phyloP scores from a whole-genome alignment of 495 filamentous ascomycete species.

The Neurospora africana region DNA sequence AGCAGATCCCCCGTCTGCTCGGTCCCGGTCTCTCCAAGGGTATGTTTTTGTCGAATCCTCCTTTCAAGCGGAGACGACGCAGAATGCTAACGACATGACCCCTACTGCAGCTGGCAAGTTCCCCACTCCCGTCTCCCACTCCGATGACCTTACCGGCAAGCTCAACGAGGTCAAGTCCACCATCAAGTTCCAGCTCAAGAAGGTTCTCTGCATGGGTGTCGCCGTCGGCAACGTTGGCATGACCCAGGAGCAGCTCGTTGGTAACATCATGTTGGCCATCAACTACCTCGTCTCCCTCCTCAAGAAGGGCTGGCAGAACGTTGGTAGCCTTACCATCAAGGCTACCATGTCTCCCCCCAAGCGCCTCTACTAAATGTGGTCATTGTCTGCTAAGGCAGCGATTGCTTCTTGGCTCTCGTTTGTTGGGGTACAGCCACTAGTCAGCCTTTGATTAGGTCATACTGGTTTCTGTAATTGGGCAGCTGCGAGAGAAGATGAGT shows the following conservation, averaged over 20 bases:
- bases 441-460: neutral
- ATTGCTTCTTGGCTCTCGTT: neutral
- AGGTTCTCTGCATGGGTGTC: constrained; percentile 98
- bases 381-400: neutral
- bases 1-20: constrained; percentile 98
- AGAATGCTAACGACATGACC: constrained; percentile 5
- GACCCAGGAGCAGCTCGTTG: constrained; percentile 89
- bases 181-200: constrained; percentile 99
- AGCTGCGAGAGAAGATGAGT: neutral
- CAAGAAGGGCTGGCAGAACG: constrained; percentile 99
- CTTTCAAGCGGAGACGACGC: no score
- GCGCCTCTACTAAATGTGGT: constrained; percentile 69
- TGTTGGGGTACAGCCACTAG: neutral
- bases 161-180: constrained; percentile 98
- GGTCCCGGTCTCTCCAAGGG: constrained; percentile 98
- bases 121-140: constrained; percentile 93
- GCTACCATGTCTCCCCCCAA: constrained; percentile 97
- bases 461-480: neutral
- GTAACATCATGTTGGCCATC: constrained; percentile 93
- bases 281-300: constrained; percentile 98
- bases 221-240: constrained; percentile 97
- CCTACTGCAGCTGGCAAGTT: constrained; percentile 78
- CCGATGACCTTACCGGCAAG: constrained; percentile 84
- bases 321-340: constrained; percentile 98
- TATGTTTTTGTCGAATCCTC: constrained; percentile 28